These are phyloP conservation scores for Irpex lacteus DNA, from an alignment of 1,284 basidiomycete species.

Conservation along the genomic window DNA sequence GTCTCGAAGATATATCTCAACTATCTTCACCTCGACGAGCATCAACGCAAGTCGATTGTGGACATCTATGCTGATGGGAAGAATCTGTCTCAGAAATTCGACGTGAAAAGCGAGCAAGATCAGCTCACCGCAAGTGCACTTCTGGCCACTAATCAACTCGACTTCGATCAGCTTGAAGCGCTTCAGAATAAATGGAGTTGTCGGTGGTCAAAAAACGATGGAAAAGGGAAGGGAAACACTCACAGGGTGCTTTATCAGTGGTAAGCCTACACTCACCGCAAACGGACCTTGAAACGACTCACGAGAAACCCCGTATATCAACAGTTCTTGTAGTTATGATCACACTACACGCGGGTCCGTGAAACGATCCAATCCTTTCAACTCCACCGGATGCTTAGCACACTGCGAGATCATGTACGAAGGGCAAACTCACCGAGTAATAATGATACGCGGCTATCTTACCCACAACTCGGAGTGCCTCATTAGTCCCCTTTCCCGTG, in stretches of 20 bases:
- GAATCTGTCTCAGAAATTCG: neutral
- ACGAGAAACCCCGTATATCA: neutral
- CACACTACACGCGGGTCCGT: neutral
- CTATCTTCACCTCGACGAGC: neutral
- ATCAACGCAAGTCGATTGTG: neutral
- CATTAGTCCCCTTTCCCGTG: neutral
- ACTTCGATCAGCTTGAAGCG: neutral
- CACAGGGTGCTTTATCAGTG: constrained; percentile 6
- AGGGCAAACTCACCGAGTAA: neutral
- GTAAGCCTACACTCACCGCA: neutral
- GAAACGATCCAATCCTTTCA: constrained; percentile 2
- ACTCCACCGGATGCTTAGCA: constrained; percentile 14
- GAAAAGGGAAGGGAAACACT: neutral
- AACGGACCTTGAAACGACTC: no score
- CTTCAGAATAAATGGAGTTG: constrained; percentile 2
- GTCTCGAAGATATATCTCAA: neutral
- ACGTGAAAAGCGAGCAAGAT: neutral
- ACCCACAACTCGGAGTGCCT: constrained; percentile 12
- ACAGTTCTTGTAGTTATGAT: constrained; percentile 4
- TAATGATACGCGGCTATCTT: constrained; percentile 8
- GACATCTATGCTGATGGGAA: neutral
- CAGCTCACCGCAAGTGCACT: constrained; percentile 1
- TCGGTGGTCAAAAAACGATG: neutral
- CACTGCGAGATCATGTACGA: constrained; percentile 11
- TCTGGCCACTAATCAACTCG: constrained; percentile 1